Percentiles rank a stretch among this genome's conserved stretches.
These are phyloP conservation scores for Acer negundo DNA, from an alignment of 345 rosid species.

Conservation along the genomic window DNA sequence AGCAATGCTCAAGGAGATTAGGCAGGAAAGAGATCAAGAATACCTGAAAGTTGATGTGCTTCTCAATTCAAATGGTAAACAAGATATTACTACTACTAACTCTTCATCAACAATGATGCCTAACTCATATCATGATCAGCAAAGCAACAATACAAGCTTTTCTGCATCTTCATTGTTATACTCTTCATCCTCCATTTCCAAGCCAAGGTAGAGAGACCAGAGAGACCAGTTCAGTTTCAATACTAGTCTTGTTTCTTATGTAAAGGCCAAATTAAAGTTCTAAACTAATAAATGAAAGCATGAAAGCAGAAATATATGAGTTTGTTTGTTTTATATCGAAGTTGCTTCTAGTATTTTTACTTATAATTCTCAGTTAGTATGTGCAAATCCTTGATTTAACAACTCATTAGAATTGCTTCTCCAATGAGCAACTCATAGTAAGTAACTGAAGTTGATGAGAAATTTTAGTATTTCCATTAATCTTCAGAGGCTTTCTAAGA, in stretches of 20 bases:
- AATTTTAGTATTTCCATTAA: too few relatives aligned
- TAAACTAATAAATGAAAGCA: conserved; percentile 7
- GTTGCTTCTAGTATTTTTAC: neutral
- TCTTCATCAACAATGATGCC: conserved; percentile 29
- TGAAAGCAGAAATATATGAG: neutral
- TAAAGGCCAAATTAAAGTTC: neutral
- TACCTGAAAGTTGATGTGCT: conserved; percentile 38
- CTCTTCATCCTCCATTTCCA: conserved; percentile 49
- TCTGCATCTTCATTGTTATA: conserved; percentile 59
- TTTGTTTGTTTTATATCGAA: neutral
- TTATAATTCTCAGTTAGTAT: too few relatives aligned
- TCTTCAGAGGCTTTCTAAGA: too few relatives aligned
- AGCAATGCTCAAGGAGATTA: conserved; percentile 65
- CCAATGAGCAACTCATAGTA: neutral
- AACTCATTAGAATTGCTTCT: neutral
- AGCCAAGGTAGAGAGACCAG: neutral
- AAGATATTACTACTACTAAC: conserved; percentile 3
- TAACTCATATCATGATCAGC: conserved; percentile 18
- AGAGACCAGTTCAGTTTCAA: conserved; percentile 6
- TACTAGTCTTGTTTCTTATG: neutral
- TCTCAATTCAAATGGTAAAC: conserved; percentile 10
- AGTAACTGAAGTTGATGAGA: too few relatives aligned
- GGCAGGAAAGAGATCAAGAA: conserved; percentile 58
- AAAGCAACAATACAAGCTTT: conserved; percentile 59
- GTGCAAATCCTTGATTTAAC: neutral